A percentile compares a stretch with the other conserved stretches of the same genome.
Conservation (phyloP, 306 rosid genomes). For the Vachellia collinsii region DNA sequence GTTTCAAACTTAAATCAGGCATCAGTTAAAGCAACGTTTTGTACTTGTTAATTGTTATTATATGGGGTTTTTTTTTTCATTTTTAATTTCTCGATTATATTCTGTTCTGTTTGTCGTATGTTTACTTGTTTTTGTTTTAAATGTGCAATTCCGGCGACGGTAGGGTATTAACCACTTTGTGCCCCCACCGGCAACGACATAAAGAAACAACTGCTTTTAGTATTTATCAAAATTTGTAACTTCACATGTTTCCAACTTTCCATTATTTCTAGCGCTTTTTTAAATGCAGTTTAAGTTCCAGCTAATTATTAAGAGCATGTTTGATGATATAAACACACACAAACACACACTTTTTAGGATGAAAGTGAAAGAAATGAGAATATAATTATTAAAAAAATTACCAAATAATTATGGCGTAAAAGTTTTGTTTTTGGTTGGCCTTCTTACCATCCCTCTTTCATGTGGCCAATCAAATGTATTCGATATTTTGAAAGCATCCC, state of each 20-base stretch:
- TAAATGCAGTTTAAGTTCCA: not conserved
- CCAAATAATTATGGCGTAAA: no score
- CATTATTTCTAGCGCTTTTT: not conserved
- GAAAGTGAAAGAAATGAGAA: no score
- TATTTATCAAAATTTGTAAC: not conserved
- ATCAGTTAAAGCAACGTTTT: not conserved
- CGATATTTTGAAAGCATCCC: not conserved
- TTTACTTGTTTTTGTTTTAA: not conserved
- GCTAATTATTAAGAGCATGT: not conserved
- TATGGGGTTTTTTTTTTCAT: no score
- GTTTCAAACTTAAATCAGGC: not conserved
- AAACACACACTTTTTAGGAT: not conserved
- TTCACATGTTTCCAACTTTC: not conserved
- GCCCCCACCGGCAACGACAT: conserved; percentile 31
- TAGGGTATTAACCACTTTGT: conserved; percentile 13
- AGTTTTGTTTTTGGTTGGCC: not conserved
- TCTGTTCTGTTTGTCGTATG: not conserved
- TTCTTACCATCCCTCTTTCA: not conserved
- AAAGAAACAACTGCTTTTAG: not conserved
- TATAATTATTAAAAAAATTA: no score
- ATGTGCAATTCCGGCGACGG: not conserved
- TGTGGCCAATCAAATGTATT: not conserved
- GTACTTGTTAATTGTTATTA: no score
- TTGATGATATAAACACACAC: not conserved
- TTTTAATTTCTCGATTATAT: not conserved